Conservation (phyloP, 352 stramenopile genomes). For the Phytophthora uliginosa region DNA sequence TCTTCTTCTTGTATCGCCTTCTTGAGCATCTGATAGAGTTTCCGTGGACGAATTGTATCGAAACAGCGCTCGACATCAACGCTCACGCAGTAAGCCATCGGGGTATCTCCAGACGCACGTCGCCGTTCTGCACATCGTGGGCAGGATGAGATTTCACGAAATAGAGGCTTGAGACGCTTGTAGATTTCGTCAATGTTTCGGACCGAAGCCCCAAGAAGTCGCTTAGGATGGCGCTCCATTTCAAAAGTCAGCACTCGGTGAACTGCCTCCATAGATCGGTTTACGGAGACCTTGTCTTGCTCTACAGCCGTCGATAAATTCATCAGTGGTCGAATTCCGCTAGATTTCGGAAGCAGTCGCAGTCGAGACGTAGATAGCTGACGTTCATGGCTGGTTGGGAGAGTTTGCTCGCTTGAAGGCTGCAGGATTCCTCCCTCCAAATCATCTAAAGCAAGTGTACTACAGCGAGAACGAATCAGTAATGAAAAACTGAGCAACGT, state of each 20-base stretch:
- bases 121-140: slow-evolving; percentile 36
- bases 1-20: slow-evolving; percentile 72
- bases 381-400: slow-evolving; percentile 10
- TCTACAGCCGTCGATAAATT: slow-evolving; percentile 66
- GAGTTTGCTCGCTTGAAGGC: slow-evolving; percentile 19
- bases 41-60: slow-evolving; percentile 77
- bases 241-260: slow-evolving; percentile 75
- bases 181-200: slow-evolving; percentile 80
- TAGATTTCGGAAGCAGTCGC: slow-evolving; percentile 73
- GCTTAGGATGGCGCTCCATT: slow-evolving; percentile 58
- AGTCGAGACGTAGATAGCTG: slow-evolving; percentile 64
- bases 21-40: slow-evolving; percentile 76
- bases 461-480: slow-evolving; percentile 26
- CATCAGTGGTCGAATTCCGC: slow-evolving; percentile 78
- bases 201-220: slow-evolving; percentile 66
- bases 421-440: slow-evolving; percentile 57
- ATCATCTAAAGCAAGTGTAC: slow-evolving; percentile 56
- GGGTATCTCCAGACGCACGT: slow-evolving; percentile 2
- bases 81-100: slow-evolving; percentile 64
- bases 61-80: slow-evolving; percentile 88
- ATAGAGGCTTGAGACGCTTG: slow-evolving; percentile 55
- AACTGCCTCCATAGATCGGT: slow-evolving; percentile 64
- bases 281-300: slow-evolving; percentile 53
- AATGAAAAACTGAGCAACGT: slow-evolving; percentile 2
- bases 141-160: slow-evolving; percentile 46